phyloP scores from a whole-genome alignment of 1,139 yeast genomes.

The Starmera stellimalicola region DNA sequence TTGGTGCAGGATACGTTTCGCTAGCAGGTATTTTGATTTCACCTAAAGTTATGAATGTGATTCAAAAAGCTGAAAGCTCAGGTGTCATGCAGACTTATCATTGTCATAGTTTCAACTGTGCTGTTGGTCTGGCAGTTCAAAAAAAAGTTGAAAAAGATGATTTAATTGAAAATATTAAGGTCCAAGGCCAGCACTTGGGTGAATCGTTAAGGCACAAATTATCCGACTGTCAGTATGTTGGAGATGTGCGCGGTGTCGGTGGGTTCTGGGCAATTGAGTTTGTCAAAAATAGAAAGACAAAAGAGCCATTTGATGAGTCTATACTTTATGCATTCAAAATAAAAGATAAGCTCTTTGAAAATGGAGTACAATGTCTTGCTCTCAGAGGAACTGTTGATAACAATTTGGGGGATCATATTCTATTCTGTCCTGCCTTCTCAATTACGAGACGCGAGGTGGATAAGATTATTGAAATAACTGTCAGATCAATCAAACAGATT shows the following conservation, averaged over 20 bases:
- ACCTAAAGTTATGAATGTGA: conserved; percentile 30
- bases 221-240: conserved; percentile 31
- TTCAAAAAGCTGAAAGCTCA: conserved; percentile 31
- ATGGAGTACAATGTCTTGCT: conserved; percentile 38
- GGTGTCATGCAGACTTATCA: conserved; percentile 53
- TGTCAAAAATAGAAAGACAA: conserved; percentile 39
- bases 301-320: conserved; percentile 33
- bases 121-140: conserved; percentile 49
- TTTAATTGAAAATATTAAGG: conserved; percentile 39
- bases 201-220: conserved; percentile 27
- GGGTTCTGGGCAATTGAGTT: conserved; percentile 53
- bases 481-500: neutral
- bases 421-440: conserved; percentile 43
- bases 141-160: conserved; percentile 35
- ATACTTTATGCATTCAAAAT: conserved; percentile 21
- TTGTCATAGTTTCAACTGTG: conserved; percentile 52
- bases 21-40: conserved; percentile 51
- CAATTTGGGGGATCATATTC: conserved; percentile 36
- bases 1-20: conserved; percentile 58
- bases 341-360: conserved; percentile 24
- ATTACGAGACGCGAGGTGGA: conserved; percentile 38
- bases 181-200: conserved; percentile 42
- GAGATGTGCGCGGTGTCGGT: conserved; percentile 54
- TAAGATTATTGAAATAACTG: conserved; percentile 24
- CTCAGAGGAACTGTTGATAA: conserved; percentile 34